These are phyloP conservation scores for Mollisia scopiformis DNA, from an alignment of 2,329 filamentous ascomycete genomes.

Conservation along the genomic window DNA sequence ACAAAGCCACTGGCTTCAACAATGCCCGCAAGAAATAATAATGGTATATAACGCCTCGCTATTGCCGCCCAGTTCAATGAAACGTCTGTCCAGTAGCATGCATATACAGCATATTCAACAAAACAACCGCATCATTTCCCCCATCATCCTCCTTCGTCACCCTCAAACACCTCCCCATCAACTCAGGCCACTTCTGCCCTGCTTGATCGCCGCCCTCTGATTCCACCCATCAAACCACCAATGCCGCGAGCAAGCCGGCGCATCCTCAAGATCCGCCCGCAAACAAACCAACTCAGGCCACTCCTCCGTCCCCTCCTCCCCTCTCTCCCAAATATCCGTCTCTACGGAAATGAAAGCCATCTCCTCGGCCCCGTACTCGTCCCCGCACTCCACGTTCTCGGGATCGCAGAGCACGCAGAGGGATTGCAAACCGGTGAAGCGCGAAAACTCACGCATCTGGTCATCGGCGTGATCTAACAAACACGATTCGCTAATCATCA, in stretches of 20 bases:
- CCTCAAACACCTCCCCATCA: not conserved
- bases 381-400: slow-evolving; percentile 6
- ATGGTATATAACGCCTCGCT: too few relatives aligned
- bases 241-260: slow-evolving; percentile 10
- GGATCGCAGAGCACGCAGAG: slow-evolving; percentile 9
- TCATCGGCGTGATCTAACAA: slow-evolving; percentile 6
- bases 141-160: slow-evolving; percentile 7
- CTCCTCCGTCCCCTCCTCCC: not conserved
- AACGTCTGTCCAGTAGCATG: slow-evolving; percentile 4
- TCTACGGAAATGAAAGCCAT: slow-evolving; percentile 2
- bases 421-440: slow-evolving; percentile 3
- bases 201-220: not conserved
- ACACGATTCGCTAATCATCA: slow-evolving; percentile 10
- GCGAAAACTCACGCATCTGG: slow-evolving; percentile 5
- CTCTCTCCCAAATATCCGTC: too few relatives aligned
- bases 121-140: slow-evolving; percentile 4
- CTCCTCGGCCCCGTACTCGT: slow-evolving; percentile 6
- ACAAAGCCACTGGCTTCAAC: too few relatives aligned
- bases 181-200: slow-evolving; percentile 7
- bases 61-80: too few relatives aligned
- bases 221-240: slow-evolving; percentile 8
- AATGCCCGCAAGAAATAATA: too few relatives aligned
- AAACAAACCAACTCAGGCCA: slow-evolving; percentile 18
- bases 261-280: not conserved
- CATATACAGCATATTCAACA: slow-evolving; percentile 10